phyloP scores from a whole-genome alignment of 1,284 basidiomycete genomes.

The Dichomitus squalens region DNA sequence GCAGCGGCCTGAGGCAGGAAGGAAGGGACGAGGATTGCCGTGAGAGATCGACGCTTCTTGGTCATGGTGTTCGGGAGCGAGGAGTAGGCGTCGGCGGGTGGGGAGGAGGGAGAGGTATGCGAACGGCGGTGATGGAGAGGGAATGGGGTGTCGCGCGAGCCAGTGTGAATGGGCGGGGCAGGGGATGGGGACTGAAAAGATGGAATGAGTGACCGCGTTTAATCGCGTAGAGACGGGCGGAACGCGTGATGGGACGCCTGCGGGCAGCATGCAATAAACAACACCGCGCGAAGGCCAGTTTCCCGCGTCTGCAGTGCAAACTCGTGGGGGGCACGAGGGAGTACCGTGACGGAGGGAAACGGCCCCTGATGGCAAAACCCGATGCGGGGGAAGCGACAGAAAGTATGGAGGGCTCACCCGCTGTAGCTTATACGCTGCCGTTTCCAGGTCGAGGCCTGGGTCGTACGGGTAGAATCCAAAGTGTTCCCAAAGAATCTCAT shows the following conservation, averaged over 20 bases:
- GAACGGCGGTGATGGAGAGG: constrained; percentile 11
- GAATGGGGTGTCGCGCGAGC: constrained; percentile 6
- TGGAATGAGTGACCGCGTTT: constrained; percentile 13
- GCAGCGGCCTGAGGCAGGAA: constrained; percentile 37
- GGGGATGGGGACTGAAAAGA: constrained; percentile 17
- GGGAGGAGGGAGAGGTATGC: constrained; percentile 15
- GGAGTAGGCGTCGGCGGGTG: constrained; percentile 10
- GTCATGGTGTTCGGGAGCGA: constrained; percentile 29
- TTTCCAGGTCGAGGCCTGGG: constrained; percentile 18
- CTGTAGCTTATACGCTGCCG: constrained; percentile 8
- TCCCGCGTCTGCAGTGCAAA: constrained; percentile 17
- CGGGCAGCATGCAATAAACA: neutral
- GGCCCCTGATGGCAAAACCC: constrained; percentile 15
- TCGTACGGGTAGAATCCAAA: constrained; percentile 25
- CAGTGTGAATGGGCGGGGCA: neutral
- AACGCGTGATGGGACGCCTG: constrained; percentile 20
- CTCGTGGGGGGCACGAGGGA: constrained; percentile 21
- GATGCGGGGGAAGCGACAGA: neutral
- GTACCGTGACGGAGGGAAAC: neutral
- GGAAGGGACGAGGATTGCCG: constrained; percentile 48
- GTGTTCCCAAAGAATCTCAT: constrained; percentile 21
- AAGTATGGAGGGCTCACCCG: constrained; percentile 13
- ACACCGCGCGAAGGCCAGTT: neutral
- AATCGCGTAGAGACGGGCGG: constrained; percentile 19
- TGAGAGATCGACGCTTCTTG: constrained; percentile 53